phyloP scores from a whole-genome alignment of 208 protist genomes.

The Plasmodiophora brassicae region DNA sequence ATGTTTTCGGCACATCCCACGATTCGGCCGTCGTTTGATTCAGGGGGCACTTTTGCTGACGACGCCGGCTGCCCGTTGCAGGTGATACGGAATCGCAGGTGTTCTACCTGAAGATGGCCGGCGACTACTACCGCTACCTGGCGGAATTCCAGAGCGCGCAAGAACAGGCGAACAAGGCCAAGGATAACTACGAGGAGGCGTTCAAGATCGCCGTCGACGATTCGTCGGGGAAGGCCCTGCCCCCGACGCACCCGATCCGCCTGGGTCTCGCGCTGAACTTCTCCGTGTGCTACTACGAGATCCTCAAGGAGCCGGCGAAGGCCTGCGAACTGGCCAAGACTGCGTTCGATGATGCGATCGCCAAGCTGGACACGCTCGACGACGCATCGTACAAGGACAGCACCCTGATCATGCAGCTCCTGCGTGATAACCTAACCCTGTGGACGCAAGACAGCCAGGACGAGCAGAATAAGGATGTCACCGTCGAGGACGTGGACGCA shows the following conservation, averaged over 20 bases:
- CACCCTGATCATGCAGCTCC: slow-evolving; percentile 73
- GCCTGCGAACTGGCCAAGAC: slow-evolving; percentile 47
- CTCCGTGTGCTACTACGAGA: slow-evolving; percentile 58
- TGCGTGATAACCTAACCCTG: slow-evolving; percentile 68
- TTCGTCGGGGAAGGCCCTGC: slow-evolving; percentile 37
- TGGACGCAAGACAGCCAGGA: slow-evolving; percentile 45
- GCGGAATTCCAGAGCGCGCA: slow-evolving; percentile 38
- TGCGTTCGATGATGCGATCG: slow-evolving; percentile 65
- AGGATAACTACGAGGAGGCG: slow-evolving; percentile 46
- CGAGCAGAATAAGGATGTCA: slow-evolving; percentile 29
- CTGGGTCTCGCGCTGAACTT: slow-evolving; percentile 70
- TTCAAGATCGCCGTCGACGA: not conserved
- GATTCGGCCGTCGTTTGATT: too few species aligned
- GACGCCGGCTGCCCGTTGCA: not conserved
- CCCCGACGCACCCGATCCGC: slow-evolving; percentile 67
- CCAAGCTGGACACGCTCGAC: slow-evolving; percentile 63
- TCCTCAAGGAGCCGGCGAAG: slow-evolving; percentile 32
- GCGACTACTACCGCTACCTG: slow-evolving; percentile 53
- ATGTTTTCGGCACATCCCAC: too few species aligned
- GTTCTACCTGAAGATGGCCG: slow-evolving; percentile 52
- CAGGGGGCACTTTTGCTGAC: not conserved
- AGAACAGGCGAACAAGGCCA: slow-evolving; percentile 39
- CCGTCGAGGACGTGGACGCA: not conserved
- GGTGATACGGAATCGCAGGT: slow-evolving; percentile 22
- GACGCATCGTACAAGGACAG: slow-evolving; percentile 70